These are phyloP conservation scores for Eryngium alpinum DNA, from an alignment of 140 eudicot genomes.

Conservation along the genomic window DNA sequence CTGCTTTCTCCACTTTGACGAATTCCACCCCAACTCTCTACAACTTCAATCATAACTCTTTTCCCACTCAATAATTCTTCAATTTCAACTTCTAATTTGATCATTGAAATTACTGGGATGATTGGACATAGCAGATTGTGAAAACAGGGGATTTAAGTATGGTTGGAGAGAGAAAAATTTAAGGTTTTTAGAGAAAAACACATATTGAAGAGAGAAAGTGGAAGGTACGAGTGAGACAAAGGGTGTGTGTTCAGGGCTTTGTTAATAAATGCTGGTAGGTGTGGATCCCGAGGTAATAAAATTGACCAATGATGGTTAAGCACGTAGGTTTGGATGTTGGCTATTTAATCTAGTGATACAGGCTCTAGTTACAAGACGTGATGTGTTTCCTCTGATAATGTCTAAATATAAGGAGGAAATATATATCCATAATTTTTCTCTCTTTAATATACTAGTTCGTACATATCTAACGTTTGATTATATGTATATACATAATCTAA, in stretches of 20 bases:
- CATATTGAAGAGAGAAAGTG: constrained; percentile 19
- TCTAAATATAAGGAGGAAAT: no score
- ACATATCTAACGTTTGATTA: no score
- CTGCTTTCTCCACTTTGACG: constrained; percentile 38
- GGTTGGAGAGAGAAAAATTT: constrained; percentile 13
- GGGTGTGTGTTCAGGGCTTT: constrained; percentile 22
- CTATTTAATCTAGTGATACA: constrained; percentile 26
- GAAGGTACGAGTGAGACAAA: constrained; percentile 9
- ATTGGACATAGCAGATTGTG: constrained; percentile 26
- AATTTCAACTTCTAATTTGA: background rate
- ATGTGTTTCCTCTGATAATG: no score
- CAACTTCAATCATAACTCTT: constrained; percentile 29
- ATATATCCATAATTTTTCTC: no score
- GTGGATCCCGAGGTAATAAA: constrained; percentile 30
- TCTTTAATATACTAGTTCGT: no score
- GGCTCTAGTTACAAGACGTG: constrained; percentile 29
- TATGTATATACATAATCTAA: no score
- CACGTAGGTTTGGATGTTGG: constrained; percentile 24
- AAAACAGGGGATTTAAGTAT: background rate
- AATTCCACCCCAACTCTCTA: constrained; percentile 27
- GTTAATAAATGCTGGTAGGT: constrained; percentile 10
- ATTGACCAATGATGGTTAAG: constrained; percentile 15
- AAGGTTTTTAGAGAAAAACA: constrained; percentile 27
- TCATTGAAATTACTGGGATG: constrained; percentile 15
- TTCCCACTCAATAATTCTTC: background rate